Evolutionary conservation across 2,329 filamentous ascomycete genomes (phyloP).

Genomic region (Biscogniauxia sp.): DNA sequence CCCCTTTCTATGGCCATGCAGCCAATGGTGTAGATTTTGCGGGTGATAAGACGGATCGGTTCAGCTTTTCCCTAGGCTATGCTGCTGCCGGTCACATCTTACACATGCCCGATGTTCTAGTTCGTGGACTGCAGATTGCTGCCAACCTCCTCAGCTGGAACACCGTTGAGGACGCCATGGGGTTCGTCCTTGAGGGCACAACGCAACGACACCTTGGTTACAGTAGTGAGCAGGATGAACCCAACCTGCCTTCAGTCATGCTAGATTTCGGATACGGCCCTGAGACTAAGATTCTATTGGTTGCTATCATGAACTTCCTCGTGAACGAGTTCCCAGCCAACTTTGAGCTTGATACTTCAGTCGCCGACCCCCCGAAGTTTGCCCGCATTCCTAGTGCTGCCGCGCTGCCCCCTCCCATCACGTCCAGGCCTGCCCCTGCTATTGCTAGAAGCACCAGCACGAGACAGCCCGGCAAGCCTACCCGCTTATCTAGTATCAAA

Average conservation of each 20-base stretch:
- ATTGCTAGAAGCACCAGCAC: conserved; percentile 39
- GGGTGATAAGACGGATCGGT: conserved; percentile 41
- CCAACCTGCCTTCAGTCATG: conserved; percentile 11
- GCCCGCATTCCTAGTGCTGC: conserved; percentile 39
- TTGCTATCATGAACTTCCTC: conserved; percentile 56
- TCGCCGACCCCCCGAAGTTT: conserved; percentile 36
- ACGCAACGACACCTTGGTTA: conserved; percentile 30
- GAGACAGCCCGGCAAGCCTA: conserved; percentile 40
- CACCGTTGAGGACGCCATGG: conserved; percentile 58
- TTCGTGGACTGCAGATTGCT: conserved; percentile 59
- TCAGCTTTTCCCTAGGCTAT: conserved; percentile 61
- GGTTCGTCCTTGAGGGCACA: conserved; percentile 51
- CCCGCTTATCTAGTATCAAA: conserved; percentile 61
- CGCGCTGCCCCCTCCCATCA: conserved; percentile 31
- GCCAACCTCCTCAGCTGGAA: conserved; percentile 59
- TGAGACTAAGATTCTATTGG: conserved; percentile 53
- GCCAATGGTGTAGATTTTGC: conserved; percentile 35
- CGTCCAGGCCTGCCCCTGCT: conserved; percentile 33
- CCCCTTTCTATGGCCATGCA: conserved; percentile 28
- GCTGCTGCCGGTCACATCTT: conserved; percentile 61
- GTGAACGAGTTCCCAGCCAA: conserved; percentile 57
- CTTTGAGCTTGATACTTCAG: conserved; percentile 56
- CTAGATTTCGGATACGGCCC: conserved; percentile 52
- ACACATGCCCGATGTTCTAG: conserved; percentile 51
- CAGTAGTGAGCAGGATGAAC: conserved; percentile 19